Evolutionary conservation across 2,329 filamentous ascomycete species (phyloP).

Genomic region (Aphanocladium album): DNA sequence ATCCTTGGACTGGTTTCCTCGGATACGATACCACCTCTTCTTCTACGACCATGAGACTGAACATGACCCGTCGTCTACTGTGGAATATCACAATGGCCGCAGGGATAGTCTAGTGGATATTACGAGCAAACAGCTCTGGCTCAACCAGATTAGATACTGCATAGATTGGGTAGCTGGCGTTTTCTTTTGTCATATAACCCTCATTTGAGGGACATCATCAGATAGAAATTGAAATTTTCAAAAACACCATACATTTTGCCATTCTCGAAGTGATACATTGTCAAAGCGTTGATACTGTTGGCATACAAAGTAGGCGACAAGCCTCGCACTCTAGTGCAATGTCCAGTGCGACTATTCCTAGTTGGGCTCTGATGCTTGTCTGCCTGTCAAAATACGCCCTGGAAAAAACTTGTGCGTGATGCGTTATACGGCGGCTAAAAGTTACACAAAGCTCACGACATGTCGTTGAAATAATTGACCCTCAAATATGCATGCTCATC

Average conservation of each 20-base stretch:
- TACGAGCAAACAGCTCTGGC: slow-evolving; percentile 8
- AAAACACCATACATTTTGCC: background rate
- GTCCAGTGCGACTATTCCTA: too few relatives aligned
- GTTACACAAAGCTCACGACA: too few relatives aligned
- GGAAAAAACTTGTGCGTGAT: background rate
- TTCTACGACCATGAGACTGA: slow-evolving; percentile 10
- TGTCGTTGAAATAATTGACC: background rate
- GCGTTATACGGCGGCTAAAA: background rate
- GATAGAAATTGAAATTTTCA: slow-evolving; percentile 3
- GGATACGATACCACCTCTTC: slow-evolving; percentile 14
- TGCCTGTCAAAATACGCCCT: too few relatives aligned
- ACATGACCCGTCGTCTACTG: background rate
- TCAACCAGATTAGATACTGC: slow-evolving; percentile 12
- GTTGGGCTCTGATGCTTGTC: too few relatives aligned
- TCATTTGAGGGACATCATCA: background rate
- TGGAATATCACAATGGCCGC: background rate
- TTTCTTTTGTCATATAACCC: slow-evolving; percentile 1
- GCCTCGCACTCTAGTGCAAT: too few relatives aligned
- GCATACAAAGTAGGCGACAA: too few relatives aligned
- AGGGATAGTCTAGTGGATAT: slow-evolving; percentile 6
- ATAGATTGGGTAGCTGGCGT: slow-evolving; percentile 13
- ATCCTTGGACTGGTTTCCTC: slow-evolving; percentile 4
- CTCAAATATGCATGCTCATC: background rate
- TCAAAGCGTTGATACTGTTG: background rate
- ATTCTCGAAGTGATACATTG: background rate